Evolutionary conservation across 1,284 basidiomycete genomes (phyloP), one percentile per base, ranked within the genome.

Genomic region (Sanghuangporus weigelae): DNA sequence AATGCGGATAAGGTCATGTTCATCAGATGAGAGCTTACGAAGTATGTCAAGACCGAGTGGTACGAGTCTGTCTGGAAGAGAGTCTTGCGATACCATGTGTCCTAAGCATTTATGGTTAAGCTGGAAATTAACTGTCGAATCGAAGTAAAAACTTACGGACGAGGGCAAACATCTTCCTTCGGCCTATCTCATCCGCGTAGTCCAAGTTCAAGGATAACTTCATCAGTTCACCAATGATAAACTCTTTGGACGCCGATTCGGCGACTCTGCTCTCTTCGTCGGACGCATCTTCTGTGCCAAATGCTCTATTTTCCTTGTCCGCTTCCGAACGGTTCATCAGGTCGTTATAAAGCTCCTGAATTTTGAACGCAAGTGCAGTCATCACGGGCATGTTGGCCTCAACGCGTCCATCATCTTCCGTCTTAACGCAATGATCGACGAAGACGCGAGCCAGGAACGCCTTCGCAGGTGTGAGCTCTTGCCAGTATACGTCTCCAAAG

Each of bases 151-250:
- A 85, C 89, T 75, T 71, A 89, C 92, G 85, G 67, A 95, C 86
- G 44, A 96, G 85, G 62, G 86, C 83, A 71, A 96, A 96, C 81
- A 97, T 92, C 76, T 95, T 96, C 65, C 96, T 79, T 63, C 96
- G 76, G 8, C 97, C 96, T 70, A 96, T 95, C 75, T 99, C 95
- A 75, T 99, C 97, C 36, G 87, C 88, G 69, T 96, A 98, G 75
- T 98, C 96, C 51, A 95, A 79, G 65, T 90, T 88, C 36, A 95
- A 82, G 0, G 92, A 90, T 59, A 97, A 84, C 61, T 85, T 84
- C 42, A 98, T 79, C 69, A 98, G 75, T 72, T 98, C 93, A 1
- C 86, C 83, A 38, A 98, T 82, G 14, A 96, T 78, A 66, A 95
- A 90, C 65, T 92, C 88, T 57, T 77, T 77, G 65, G 89, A 87